These are phyloP conservation scores for Pleurozium schreberi DNA, from an alignment of 225 moss, liverwort and hornwort genomes.

Conservation along the genomic window DNA sequence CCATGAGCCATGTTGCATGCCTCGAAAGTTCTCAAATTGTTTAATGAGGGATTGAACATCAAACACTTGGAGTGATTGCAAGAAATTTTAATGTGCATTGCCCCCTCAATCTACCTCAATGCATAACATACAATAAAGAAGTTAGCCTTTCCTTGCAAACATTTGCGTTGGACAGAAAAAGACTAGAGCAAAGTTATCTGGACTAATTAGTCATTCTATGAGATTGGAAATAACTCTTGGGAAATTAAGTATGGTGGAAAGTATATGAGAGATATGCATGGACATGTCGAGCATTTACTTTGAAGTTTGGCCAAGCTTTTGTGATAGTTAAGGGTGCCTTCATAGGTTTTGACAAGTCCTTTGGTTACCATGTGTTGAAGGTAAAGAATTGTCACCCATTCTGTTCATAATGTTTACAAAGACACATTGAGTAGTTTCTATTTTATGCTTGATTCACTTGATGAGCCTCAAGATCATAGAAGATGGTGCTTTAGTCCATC, in stretches of 20 bases:
- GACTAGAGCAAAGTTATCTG: not conserved
- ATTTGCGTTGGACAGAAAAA: not conserved
- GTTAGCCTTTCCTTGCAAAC: not conserved
- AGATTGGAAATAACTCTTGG: not conserved
- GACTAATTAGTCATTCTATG: not conserved
- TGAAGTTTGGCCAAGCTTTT: not conserved
- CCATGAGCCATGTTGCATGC: too few relatives aligned
- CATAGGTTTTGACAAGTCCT: not conserved
- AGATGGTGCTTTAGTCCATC: not conserved
- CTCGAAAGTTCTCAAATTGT: too few relatives aligned
- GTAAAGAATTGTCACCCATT: not conserved
- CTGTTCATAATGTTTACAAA: rapidly evolving
- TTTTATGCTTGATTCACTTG: not conserved
- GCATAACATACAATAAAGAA: too few relatives aligned
- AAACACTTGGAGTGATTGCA: not conserved
- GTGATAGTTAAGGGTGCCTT: not conserved
- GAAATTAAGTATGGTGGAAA: not conserved
- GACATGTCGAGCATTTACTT: not conserved
- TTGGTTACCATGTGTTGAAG: too few relatives aligned
- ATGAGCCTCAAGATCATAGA: not conserved
- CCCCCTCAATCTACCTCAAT: too few relatives aligned
- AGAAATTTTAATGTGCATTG: not conserved
- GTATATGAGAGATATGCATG: not conserved
- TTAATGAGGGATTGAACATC: not conserved
- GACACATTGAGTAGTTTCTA: not conserved